Evolutionary conservation across 768 basidiomycete species (phyloP), one percentile per base, ranked within the genome.

Genomic region (Tylopilus sp.): DNA sequence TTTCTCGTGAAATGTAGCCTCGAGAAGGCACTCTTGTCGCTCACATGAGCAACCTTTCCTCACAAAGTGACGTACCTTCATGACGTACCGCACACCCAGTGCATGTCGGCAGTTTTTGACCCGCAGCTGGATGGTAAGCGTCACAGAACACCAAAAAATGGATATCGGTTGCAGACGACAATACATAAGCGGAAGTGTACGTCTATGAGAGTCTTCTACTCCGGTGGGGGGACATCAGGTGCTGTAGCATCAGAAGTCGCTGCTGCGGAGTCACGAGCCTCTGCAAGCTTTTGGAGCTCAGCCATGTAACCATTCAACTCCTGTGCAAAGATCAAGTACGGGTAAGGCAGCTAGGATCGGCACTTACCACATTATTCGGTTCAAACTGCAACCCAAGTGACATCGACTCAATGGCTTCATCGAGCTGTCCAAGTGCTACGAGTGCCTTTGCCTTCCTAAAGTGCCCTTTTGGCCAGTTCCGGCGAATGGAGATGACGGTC

Each of bases 381-480:
- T 98, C 95, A 61, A 88, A 96, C 53, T 88, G 83, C 52, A 98
- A 68, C 3, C 96, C 97, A 8, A 93, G 77, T 58, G 82, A 78
- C 54, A 96, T 72, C 3, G 94, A 85, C 42, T 92, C 89, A 58
- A 82, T 81, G 10, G 94, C 94, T 38, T 96, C 94, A 38, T 84
- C 72, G 50, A 82, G 71, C 41, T 76, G 72, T 4, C 77, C 78
- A 45, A 99, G 76, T 21, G 81, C 92, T 2, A 89, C 74, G 38
- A 99, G 74, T 0, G 96, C 92, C 66, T 92, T 92, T 3, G 92
- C 89, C 66, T 89, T 94, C 53, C 97, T 80, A 77, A 97, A 97
- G 70, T 98, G 91, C 1, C 94, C 97, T 66, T 98, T 99, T 62
- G 89, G 83, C 95, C 96, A 98, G 41, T 84, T 85, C 51, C 85